phyloP scores from a whole-genome alignment of 179 eudicot species.

The Beta macrorhiza region DNA sequence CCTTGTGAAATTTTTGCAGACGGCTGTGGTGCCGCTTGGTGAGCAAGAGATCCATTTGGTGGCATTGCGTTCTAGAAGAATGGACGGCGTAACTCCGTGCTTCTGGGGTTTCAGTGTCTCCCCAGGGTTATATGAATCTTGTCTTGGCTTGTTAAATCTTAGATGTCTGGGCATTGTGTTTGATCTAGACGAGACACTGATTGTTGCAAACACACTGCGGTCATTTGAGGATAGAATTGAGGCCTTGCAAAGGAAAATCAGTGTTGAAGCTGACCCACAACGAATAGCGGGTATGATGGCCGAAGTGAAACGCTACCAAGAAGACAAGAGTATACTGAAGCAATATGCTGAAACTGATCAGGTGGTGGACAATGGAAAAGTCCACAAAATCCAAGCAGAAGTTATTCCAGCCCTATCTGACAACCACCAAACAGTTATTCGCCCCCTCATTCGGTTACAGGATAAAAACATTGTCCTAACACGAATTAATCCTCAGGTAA shows the following conservation, averaged over 20 bases:
- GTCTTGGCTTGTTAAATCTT: constrained; percentile 88
- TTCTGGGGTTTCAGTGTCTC: constrained; percentile 84
- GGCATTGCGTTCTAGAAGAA: constrained; percentile 79
- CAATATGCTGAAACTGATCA: constrained; percentile 97
- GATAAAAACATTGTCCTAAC: constrained; percentile 73
- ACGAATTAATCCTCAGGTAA: constrained; percentile 84
- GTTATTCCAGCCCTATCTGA: constrained; percentile 83
- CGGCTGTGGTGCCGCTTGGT: constrained; percentile 72
- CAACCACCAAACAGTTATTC: constrained; percentile 68
- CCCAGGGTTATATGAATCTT: constrained; percentile 65
- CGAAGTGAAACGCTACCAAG: constrained; percentile 90
- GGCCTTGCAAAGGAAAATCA: constrained; percentile 74
- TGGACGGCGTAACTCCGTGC: constrained; percentile 46
- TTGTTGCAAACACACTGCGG: constrained; percentile 88
- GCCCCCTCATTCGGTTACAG: constrained; percentile 74
- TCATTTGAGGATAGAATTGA: constrained; percentile 97
- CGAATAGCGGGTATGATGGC: constrained; percentile 78
- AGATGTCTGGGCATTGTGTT: constrained; percentile 98
- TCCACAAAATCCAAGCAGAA: constrained; percentile 74
- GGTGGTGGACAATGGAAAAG: constrained; percentile 81
- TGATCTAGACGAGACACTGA: constrained; percentile 91
- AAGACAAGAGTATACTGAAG: constrained; percentile 75
- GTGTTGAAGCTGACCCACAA: constrained; percentile 66
- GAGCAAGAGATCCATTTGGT: constrained; percentile 85
- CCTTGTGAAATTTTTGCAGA: constrained; percentile 44